These are phyloP conservation scores for Euryodendron excelsum DNA, from an alignment of 148 eudicot genomes.

Conservation along the genomic window DNA sequence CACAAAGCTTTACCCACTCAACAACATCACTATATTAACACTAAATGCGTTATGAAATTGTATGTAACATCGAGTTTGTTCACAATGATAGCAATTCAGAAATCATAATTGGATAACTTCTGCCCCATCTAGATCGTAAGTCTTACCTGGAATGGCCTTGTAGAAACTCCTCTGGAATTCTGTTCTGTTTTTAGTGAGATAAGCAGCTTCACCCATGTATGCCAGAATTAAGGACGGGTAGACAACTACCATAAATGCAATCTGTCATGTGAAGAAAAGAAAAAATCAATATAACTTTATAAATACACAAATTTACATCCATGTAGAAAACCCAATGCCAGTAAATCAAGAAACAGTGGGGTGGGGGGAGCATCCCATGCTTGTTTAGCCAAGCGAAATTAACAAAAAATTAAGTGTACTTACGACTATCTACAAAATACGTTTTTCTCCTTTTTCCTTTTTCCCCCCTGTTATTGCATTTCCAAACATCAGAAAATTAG, in stretches of 20 bases:
- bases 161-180: slow-evolving; percentile 47
- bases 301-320: neutral
- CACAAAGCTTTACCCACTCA: neutral
- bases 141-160: slow-evolving; percentile 45
- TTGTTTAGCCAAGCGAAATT: neutral
- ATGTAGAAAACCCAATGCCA: neutral
- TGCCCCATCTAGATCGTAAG: neutral
- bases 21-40: neutral
- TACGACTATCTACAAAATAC: neutral
- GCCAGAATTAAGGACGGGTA: slow-evolving; percentile 53
- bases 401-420: neutral
- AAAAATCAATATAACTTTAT: neutral
- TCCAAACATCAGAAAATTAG: too few species aligned
- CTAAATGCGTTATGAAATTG: neutral
- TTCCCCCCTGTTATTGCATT: neutral
- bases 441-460: neutral
- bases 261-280: slow-evolving; percentile 26
- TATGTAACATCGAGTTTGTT: neutral
- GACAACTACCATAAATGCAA: slow-evolving; percentile 45
- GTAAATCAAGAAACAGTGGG: neutral
- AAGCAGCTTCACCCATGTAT: slow-evolving; percentile 59
- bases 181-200: slow-evolving; percentile 43
- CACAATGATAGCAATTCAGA: neutral
- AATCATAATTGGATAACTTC: neutral
- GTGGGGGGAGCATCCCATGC: neutral